Base-by-base conservation (phyloP, 768 basidiomycete species). In the Fomitopsis pulvina region DNA sequence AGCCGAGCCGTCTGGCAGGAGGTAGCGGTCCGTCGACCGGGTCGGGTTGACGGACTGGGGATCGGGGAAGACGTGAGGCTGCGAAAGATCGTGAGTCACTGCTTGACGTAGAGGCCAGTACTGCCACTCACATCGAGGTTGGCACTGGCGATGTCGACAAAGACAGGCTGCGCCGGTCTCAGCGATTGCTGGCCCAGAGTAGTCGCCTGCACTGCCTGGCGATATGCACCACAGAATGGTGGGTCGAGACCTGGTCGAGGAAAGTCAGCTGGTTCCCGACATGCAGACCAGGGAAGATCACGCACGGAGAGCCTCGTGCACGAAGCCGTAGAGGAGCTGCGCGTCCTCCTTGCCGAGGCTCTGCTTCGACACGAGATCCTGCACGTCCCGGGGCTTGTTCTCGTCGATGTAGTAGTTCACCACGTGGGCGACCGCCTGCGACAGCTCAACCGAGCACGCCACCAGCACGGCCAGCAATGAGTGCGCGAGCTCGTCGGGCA, bases 401-500 rank as follows among this genome's bases (percentile, higher is more conserved):
- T 73, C 69, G 37, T 78, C 79, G 41, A 92, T 64, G 52, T 83
- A 82, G 47, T 77, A 64, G 62, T 91, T 79, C 53, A 89, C 60
- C 16, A 79, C 68, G 52, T 91, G 84, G 9, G 83, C 78, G 48
- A 85, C 60, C 1, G 78, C 87, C 47, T 91, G 73, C 8, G 82
- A 78, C 32, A 91, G 63, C 64, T 90, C 87, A 10, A 82, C 81
- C 5, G 79, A 77, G 10, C 78, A 68, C 27, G 77, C 76, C 49
- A 90, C 77, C 68, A 90, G 71, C 25, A 91, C 66, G 18, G 87
- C 87, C 34, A 92, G 64, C 14, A 89, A 70, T 27, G 78, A 80
- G 62, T 87, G 88, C 6, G 83, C 76, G 6, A 86, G 67, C 47
- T 81, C 73, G 50, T 88, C 83, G 0, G 71, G 68, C 4, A 80